These are phyloP conservation scores for Alternaria sp. DNA, from an alignment of 2,329 filamentous ascomycete species.

Conservation along the genomic window DNA sequence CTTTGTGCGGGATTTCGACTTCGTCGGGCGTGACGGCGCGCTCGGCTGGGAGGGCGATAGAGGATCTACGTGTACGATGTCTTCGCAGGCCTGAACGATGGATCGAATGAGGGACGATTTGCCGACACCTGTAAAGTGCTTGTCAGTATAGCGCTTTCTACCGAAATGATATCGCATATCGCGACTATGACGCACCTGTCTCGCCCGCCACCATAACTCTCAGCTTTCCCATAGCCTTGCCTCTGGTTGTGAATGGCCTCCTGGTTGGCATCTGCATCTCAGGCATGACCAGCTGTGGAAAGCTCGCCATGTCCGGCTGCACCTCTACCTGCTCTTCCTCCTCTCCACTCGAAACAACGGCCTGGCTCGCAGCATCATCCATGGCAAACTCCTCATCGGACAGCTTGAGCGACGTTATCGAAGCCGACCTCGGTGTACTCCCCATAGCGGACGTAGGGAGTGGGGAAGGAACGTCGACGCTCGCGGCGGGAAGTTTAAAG, in stretches of 20 bases:
- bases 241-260: conserved; percentile 86
- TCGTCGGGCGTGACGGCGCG: conserved; percentile 29
- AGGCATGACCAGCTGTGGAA: conserved; percentile 94
- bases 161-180: not conserved
- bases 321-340: conserved; percentile 55
- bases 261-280: conserved; percentile 90
- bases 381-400: conserved; percentile 63
- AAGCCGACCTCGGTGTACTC: conserved; percentile 65
- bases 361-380: conserved; percentile 63
- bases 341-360: conserved; percentile 60
- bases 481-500: conserved; percentile 28
- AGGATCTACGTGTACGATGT: conserved; percentile 92
- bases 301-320: conserved; percentile 43
- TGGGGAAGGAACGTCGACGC: conserved; percentile 46
- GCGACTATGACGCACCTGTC: conserved; percentile 60
- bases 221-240: conserved; percentile 81
- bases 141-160: conserved; percentile 14
- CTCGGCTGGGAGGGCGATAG: conserved; percentile 47
- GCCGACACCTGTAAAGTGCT: conserved; percentile 68
- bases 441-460: conserved; percentile 59
- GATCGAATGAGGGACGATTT: conserved; percentile 91
- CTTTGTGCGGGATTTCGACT: conserved; percentile 33
- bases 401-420: conserved; percentile 63
- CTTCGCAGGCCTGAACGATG: conserved; percentile 83
- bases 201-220: conserved; percentile 88